Base-by-base conservation (phyloP, 768 basidiomycete species). In the Hydnomerulius pinastri region DNA sequence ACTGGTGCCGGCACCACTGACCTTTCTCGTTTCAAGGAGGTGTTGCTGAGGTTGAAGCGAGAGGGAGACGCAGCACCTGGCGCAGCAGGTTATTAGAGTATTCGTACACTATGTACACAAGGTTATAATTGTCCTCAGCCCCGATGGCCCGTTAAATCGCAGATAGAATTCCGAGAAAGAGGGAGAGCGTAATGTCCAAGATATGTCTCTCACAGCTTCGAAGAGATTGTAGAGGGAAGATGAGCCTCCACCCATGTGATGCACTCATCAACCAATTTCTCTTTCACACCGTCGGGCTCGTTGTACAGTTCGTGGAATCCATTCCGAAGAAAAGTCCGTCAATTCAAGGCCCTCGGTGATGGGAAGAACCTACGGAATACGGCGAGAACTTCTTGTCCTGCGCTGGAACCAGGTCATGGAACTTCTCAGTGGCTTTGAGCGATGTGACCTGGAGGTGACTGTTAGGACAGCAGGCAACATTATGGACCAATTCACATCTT, bases 11-110 rank as follows among this genome's bases (percentile, higher is more conserved):
- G 89, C 6, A 93, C 94, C 30, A 93, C 90, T 2, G 96, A 99
- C 63, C 76, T 98, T 30, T 73, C 84, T 37, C 78, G 96, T 52
- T 91, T 90, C 78, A 96, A 93, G 72, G 96, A 99, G 66, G 88
- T 98, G 38, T 73, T 99, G 46, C 71, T 99, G 61, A 79, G 90
- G 53, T 71, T 99, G 63, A 89, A 85, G 73, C 77, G 97, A 56
- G 93, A 98, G 71, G 95, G 95, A 28, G 87, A 89, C 47, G 76
- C 82, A 41, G 95, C 95, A 28, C 95, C 95, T 27, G 95, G 95
- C 24, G 95, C 95, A 28, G 90, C 81, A 43, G 95, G 95, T 10
- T 98, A 97, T 72, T 98, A 78, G 51, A 57, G 25, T 50, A 46
- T 35, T 37, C 28, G 30, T 55, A 44, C 41, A 28, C 28, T 47